Percentiles rank a stretch among this genome's conserved stretches.
phyloP scores from a whole-genome alignment of 495 filamentous ascomycete species.

The Aspergillus funiculosus region DNA sequence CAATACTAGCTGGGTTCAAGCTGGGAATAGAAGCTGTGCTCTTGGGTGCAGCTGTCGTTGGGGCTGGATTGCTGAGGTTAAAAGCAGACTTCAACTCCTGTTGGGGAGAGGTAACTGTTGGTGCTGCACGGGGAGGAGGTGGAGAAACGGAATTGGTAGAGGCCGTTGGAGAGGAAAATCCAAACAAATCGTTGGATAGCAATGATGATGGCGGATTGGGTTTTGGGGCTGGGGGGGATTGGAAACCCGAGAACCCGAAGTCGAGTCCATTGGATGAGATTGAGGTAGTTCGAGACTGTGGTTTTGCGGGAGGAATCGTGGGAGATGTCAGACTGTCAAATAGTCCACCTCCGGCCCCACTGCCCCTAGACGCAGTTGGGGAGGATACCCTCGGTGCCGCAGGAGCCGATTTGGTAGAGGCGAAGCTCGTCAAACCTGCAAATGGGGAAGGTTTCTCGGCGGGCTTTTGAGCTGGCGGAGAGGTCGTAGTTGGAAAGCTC shows the following conservation, averaged over 20 bases:
- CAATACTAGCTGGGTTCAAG: constrained; percentile 34
- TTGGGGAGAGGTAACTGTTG: constrained; percentile 30
- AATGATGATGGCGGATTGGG: constrained; percentile 40
- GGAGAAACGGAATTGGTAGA: constrained; percentile 32
- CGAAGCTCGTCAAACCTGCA: constrained; percentile 60
- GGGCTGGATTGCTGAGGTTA: constrained; percentile 61
- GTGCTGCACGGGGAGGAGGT: constrained; percentile 38
- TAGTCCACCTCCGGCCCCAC: constrained; percentile 66
- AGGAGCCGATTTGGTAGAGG: constrained; percentile 49
- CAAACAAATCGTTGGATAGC: constrained; percentile 68
- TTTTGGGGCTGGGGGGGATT: constrained; percentile 38
- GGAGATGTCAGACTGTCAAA: constrained; percentile 68
- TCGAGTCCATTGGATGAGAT: constrained; percentile 49
- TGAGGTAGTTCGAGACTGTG: constrained; percentile 37
- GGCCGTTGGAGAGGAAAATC: constrained; percentile 57
- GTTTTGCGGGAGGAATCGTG: constrained; percentile 41
- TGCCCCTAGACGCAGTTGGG: constrained; percentile 49
- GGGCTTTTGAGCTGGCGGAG: constrained; percentile 45
- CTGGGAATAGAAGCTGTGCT: constrained; percentile 30
- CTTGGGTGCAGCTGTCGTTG: constrained; percentile 38
- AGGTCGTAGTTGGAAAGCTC: constrained; percentile 59
- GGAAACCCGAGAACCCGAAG: constrained; percentile 44
- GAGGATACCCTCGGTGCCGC: constrained; percentile 48
- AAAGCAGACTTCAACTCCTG: constrained; percentile 60
- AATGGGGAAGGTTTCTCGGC: constrained; percentile 64